Base-by-base conservation (phyloP, 2,329 filamentous ascomycete species). In the Exserohilum rostratum region DNA sequence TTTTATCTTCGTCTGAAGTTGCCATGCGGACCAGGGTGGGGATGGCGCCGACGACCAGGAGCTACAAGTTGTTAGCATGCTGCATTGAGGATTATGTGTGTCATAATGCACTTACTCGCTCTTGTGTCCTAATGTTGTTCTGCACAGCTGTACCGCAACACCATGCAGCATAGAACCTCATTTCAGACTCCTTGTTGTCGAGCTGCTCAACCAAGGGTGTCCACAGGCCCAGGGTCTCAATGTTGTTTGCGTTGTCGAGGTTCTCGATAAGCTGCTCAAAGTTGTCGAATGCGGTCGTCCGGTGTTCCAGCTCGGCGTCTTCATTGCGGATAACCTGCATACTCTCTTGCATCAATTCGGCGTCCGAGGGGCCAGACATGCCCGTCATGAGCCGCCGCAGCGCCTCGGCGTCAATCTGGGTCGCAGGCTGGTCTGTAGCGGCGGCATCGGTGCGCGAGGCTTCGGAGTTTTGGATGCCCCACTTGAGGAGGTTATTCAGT, bases 221-320 rank as follows among this genome's bases (percentile, higher is more conserved):
- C 95, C 95, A 99, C 29, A 98, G 82, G 6, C 84, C 83, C 17
- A 97, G 79, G 25, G 84, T 84, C 62, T 87, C 87, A 65, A 99
- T 85, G 78, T 97, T 96, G 81, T 98, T 99, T 54, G 95, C 93
- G 75, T 99, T 99, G 82, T 99, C 95, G 66, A 98, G 63, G 40
- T 65, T 57, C 50, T 67, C 56, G 27, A 70, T 62, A 27, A 71
- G 60, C 40, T 60, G 60, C 47, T 71, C 67, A 37, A 70, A 66
- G 50, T 68, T 66, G 48, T 71, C 63, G 49, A 71, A 71, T 5
- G 69, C 69, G 3, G 15, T 53, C 9, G 51, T 42, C 2, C 57
- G 54, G 48, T 64, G 50, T 46, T 64, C 62, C 13, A 68, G 27
- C 6, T 55, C 48, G 5, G 55, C 61, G 3, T 69, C 58, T 4